phyloP scores from a whole-genome alignment of 2,329 filamentous ascomycete genomes.

The Paraphaeosphaeria sporulosa region DNA sequence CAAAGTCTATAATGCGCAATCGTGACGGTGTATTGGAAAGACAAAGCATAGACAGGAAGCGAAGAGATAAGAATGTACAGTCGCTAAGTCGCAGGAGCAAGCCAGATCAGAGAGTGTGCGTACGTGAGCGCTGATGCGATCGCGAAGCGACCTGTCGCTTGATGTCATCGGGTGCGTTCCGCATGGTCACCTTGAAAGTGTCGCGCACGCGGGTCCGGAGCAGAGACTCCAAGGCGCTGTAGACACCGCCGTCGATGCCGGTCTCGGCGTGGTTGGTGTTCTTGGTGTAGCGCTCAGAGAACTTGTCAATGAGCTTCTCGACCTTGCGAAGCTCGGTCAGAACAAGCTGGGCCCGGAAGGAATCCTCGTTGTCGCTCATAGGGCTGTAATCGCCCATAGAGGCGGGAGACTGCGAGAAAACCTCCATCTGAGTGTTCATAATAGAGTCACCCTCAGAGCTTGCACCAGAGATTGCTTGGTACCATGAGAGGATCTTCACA shows the following conservation, averaged over 20 bases:
- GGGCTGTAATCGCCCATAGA: conserved; percentile 33
- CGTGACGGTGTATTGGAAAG: conserved; percentile 1
- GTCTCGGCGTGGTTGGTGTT: conserved; percentile 28
- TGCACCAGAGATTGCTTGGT: conserved; percentile 42
- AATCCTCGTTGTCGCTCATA: conserved; percentile 40
- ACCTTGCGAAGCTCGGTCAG: conserved; percentile 45
- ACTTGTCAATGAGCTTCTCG: conserved; percentile 49
- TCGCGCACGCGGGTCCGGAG: conserved; percentile 46
- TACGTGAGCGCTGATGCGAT: conserved; percentile 36
- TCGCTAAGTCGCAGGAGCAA: conserved; percentile 13
- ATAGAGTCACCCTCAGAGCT: conserved; percentile 26
- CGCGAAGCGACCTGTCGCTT: conserved; percentile 44
- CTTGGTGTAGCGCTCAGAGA: conserved; percentile 46
- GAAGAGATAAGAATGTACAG: conserved; percentile 11
- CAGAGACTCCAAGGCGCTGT: conserved; percentile 38
- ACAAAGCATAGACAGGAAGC: conserved; percentile 5
- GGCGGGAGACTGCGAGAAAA: conserved; percentile 36
- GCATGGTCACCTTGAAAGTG: conserved; percentile 48
- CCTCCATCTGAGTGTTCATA: conserved; percentile 37
- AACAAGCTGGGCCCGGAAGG: conserved; percentile 41
- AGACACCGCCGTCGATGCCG: conserved; percentile 40
- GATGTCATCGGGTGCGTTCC: conserved; percentile 43
- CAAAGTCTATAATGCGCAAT: conserved; percentile 9
- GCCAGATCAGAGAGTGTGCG: conserved; percentile 37
- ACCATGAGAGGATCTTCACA: conserved; percentile 47